Conservation (phyloP, 495 filamentous ascomycete genomes). For the Aspergillus funiculosus region DNA sequence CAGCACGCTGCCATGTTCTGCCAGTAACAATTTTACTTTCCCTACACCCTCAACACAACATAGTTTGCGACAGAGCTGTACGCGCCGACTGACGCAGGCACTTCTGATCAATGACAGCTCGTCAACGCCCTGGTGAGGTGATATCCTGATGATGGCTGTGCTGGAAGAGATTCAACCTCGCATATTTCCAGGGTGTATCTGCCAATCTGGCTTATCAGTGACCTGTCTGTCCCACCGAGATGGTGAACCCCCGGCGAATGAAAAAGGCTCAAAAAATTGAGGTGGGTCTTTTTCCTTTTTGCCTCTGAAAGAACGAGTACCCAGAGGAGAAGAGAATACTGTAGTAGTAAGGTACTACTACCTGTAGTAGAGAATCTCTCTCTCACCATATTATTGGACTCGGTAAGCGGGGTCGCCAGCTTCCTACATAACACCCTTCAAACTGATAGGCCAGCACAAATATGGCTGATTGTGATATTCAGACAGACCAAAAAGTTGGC, state of each 20-base stretch:
- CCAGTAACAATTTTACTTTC: conserved; percentile 9
- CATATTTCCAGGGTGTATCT: conserved; percentile 3
- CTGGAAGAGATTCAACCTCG: conserved; percentile 15
- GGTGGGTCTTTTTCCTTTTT: conserved; percentile 10
- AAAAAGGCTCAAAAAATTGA: conserved; percentile 10
- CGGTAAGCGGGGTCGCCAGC: conserved; percentile 4
- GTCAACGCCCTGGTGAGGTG: conserved; percentile 9
- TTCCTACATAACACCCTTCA: not conserved
- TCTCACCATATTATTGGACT: too few species aligned
- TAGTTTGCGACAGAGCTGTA: conserved; percentile 2
- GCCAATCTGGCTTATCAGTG: conserved; percentile 22
- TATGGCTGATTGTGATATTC: conserved; percentile 12
- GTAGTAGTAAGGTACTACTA: too few species aligned
- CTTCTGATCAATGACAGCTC: conserved; percentile 10
- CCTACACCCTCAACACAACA: not conserved
- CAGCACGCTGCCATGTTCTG: too few species aligned
- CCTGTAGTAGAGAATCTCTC: too few species aligned
- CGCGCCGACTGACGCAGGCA: conserved; percentile 16
- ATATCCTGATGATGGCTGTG: conserved; percentile 14
- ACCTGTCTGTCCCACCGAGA: conserved; percentile 16
- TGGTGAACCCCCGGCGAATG: conserved; percentile 15
- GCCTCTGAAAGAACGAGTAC: conserved; percentile 3
- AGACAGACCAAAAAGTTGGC: conserved; percentile 10
- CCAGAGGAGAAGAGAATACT: too few species aligned
- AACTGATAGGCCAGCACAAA: conserved; percentile 6